Evolutionary conservation across 805 yeast species (phyloP).

Genomic region (Maudiozyma barnettii): DNA sequence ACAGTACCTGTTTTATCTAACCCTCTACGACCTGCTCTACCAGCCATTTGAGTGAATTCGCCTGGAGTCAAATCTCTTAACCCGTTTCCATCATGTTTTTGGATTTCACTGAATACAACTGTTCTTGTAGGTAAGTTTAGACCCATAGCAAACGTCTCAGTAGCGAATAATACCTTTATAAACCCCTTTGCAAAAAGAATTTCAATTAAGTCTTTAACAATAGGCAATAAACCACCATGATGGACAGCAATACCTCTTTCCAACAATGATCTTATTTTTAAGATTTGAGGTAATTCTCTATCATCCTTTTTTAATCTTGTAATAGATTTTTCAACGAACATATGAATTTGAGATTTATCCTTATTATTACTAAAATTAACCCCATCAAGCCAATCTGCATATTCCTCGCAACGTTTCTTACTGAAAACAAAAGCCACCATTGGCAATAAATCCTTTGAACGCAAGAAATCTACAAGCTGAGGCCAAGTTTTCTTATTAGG

Average conservation of each 20-base stretch:
- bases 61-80: conserved; percentile 84
- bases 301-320: conserved; percentile 84
- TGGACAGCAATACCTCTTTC: conserved; percentile 92
- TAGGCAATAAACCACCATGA: conserved; percentile 89
- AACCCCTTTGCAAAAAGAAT: conserved; percentile 79
- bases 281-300: conserved; percentile 84
- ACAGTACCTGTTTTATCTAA: conserved; percentile 90
- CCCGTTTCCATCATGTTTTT: conserved; percentile 85
- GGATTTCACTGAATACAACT: conserved; percentile 74
- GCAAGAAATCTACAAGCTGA: conserved; percentile 59
- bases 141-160: conserved; percentile 99
- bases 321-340: conserved; percentile 87
- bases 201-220: conserved; percentile 88
- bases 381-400: conserved; percentile 67
- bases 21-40: conserved; percentile 97
- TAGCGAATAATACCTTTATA: conserved; percentile 87
- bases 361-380: conserved; percentile 73
- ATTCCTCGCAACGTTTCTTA: conserved; percentile 86
- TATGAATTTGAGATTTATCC: conserved; percentile 84
- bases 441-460: conserved; percentile 65
- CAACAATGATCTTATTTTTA: conserved; percentile 70
- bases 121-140: conserved; percentile 93
- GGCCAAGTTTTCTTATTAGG: conserved; percentile 78
- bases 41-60: conserved; percentile 98
- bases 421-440: conserved; percentile 92